phyloP scores from a whole-genome alignment of 1,284 basidiomycete species.

The Omphalotus olearius region DNA sequence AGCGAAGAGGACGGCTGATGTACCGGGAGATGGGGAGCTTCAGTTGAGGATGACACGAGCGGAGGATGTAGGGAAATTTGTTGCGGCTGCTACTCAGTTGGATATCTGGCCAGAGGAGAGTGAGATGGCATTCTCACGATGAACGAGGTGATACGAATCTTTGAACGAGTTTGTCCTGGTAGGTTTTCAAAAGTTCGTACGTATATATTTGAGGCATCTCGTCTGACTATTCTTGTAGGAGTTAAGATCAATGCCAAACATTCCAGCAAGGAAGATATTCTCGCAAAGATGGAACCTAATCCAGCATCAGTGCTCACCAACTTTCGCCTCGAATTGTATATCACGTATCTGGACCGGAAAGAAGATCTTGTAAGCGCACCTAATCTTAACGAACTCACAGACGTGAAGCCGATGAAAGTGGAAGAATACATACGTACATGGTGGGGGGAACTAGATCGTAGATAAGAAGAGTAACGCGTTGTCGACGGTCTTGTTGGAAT shows the following conservation, averaged over 20 bases:
- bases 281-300: background rate
- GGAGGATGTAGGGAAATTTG: constrained; percentile 11
- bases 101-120: constrained; percentile 8
- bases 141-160: constrained; percentile 2
- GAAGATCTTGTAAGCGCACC: background rate
- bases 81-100: constrained; percentile 10
- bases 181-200: too few relatives aligned
- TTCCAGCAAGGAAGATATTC: constrained; percentile 1
- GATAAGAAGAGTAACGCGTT: too few relatives aligned
- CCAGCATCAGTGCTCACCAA: background rate
- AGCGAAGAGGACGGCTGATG: constrained; percentile 1
- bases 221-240: background rate
- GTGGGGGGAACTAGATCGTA: constrained; percentile 3
- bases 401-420: constrained; percentile 1
- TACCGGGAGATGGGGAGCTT: constrained; percentile 10
- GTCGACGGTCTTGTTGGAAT: too few relatives aligned
- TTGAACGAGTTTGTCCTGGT: background rate
- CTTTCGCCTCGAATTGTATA: background rate
- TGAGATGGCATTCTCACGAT: constrained; percentile 3
- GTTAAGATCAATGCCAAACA: constrained; percentile 5
- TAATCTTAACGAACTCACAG: background rate
- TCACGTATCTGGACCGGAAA: background rate
- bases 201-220: too few relatives aligned
- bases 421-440: constrained; percentile 5
- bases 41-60: background rate